Evolutionary conservation across 192 early-diverging fungal species (phyloP), one percentile per base, ranked within the genome.

Genomic region (Podila clonocystis): DNA sequence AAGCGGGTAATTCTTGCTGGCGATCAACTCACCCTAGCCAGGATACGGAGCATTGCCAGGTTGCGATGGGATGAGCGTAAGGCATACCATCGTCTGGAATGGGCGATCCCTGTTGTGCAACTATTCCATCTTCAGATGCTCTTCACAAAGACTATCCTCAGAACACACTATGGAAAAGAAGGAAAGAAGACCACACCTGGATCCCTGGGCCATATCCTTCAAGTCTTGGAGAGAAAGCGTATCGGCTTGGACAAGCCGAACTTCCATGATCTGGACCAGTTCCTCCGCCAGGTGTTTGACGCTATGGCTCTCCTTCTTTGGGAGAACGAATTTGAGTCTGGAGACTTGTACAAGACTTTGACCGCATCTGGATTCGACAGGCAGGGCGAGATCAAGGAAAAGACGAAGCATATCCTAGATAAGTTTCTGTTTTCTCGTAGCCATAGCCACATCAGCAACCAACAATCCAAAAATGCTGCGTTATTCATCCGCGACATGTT

Each of bases 41-140:
- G 60, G 8, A 0, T 65, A 20, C 7, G 52, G 34, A 22, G 62
- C 11, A 2, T 64, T 1, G 45, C 36, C 34, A 17, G n/a, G 2
- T n/a, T 33, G n/a, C 68, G 68, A 8, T 30, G 9, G 28, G 60
- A 41, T 5, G 29, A 29, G 1, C 12, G 29, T 7, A 48, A 55
- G n/a, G 31, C 11, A 55, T 68, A 45, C 20, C 22, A 65, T 65
- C 41, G 49, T 12, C 12, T 63, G 20, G 28, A 49, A 50, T 72
- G 70, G 70, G 57, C 49, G 29, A 59, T 63, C 4, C 69, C 69
- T 22, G 26, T 63, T 1, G 17, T 65, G 12, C 70, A 72, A 30
- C 48, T 72, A 2, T 72, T 72, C 36, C 70, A 72, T 31, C 33
- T 72, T 3, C 70, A 64, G 22, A 72, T 72, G 70, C 24, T 59